Percentiles rank a stretch among this genome's conserved stretches.
Evolutionary conservation across 192 early-diverging fungal genomes (phyloP).

Genomic region (Rhizoclosmatium globosum): DNA sequence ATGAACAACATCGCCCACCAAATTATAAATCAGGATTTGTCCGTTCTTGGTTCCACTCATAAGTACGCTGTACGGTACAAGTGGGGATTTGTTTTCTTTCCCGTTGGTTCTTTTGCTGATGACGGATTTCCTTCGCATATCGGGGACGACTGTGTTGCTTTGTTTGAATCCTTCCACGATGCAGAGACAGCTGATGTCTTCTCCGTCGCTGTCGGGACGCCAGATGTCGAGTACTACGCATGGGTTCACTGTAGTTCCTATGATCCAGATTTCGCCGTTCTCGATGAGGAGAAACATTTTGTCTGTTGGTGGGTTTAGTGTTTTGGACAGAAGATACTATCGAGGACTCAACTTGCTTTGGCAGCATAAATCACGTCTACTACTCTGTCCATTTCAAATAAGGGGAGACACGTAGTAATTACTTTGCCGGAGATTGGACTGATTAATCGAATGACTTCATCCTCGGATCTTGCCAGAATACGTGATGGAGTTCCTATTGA

Average conservation of each 20-base stretch:
- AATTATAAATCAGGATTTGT: conserved; percentile 57
- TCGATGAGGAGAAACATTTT: conserved; percentile 58
- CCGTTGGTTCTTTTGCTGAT: conserved; percentile 18
- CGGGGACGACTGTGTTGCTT: neutral
- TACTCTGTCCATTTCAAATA: conserved; percentile 58
- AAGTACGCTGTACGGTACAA: conserved; percentile 18
- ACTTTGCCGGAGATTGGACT: conserved; percentile 53
- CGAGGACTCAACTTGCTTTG: conserved; percentile 12
- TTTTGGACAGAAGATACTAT: neutral
- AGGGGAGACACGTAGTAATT: conserved; percentile 57
- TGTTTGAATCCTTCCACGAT: conserved; percentile 46
- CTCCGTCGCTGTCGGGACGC: conserved; percentile 31
- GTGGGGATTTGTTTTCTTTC: neutral
- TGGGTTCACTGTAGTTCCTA: conserved; percentile 53
- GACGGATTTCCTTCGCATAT: neutral
- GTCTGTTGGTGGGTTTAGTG: conserved; percentile 27
- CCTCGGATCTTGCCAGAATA: conserved; percentile 51
- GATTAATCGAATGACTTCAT: conserved; percentile 58
- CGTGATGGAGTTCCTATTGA: conserved; percentile 31
- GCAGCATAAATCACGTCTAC: conserved; percentile 45
- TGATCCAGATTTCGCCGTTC: conserved; percentile 59
- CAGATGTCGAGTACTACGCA: conserved; percentile 61
- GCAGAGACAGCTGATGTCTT: conserved; percentile 48
- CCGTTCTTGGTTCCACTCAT: conserved; percentile 61
- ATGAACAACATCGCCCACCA: conserved; percentile 50